Conservation (phyloP, 306 rosid genomes). For the Cyclanthera cordifolia region DNA sequence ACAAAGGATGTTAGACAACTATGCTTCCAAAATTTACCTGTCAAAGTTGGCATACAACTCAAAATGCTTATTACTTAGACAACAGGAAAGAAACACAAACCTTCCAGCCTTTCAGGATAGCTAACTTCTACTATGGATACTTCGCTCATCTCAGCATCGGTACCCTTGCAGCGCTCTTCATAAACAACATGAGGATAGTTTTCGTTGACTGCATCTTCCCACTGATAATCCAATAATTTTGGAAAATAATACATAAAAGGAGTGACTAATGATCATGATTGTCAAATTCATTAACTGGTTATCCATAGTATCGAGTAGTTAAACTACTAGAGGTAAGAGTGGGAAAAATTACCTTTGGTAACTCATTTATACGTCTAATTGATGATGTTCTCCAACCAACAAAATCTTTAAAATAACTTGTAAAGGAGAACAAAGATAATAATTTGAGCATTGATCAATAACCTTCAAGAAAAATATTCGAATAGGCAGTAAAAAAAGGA, state of each 20-base stretch:
- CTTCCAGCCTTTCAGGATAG: slow-evolving; percentile 66
- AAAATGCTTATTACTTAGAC: not conserved
- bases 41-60: not conserved
- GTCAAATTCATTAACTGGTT: not conserved
- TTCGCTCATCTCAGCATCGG: slow-evolving; percentile 53
- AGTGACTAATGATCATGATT: slow-evolving; percentile 1
- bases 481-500: slow-evolving; percentile 28
- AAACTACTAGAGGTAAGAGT: slow-evolving; percentile 14
- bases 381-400: slow-evolving; percentile 99
- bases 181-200: slow-evolving; percentile 85
- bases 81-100: slow-evolving; percentile 26
- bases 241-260: not conserved
- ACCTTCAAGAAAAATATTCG: not conserved
- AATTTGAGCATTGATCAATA: slow-evolving; percentile 4
- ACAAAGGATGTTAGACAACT: slow-evolving; percentile 1
- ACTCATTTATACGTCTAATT: slow-evolving; percentile 65
- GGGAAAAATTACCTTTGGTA: slow-evolving; percentile 59
- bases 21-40: not conserved
- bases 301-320: not conserved
- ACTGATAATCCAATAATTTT: slow-evolving; percentile 34
- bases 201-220: slow-evolving; percentile 69
- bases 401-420: slow-evolving; percentile 39
- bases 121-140: slow-evolving; percentile 22
- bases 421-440: slow-evolving; percentile 31
- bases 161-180: slow-evolving; percentile 87